Conservation (phyloP, 768 basidiomycete species). For the Cystofilobasidium macerans region DNA sequence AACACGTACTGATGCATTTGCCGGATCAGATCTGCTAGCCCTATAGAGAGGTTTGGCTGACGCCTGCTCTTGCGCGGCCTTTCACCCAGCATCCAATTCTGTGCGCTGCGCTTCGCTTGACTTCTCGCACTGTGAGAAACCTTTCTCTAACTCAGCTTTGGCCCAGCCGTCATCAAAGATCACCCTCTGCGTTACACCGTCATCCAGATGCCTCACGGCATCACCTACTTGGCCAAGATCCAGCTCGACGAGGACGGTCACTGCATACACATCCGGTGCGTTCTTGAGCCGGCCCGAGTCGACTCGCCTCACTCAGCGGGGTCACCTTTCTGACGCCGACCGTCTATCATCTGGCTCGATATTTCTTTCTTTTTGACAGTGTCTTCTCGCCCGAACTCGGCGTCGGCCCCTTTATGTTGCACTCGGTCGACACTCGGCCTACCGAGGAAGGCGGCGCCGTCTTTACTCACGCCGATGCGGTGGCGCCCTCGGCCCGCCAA, state of each 20-base stretch:
- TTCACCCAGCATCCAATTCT: constrained; percentile 1
- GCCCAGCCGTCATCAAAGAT: constrained; percentile 24
- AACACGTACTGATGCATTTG: no score
- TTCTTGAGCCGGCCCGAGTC: background rate
- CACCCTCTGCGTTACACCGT: constrained; percentile 35
- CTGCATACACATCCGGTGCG: constrained; percentile 34
- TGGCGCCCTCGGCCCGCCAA: constrained; percentile 18
- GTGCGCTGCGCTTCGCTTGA: background rate
- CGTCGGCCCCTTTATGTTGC: constrained; percentile 27
- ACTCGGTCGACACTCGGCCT: constrained; percentile 37
- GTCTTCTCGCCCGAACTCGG: constrained; percentile 9
- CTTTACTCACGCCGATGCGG: constrained; percentile 32
- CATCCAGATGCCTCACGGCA: constrained; percentile 33
- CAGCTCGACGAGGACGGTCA: constrained; percentile 36
- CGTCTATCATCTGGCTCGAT: no score
- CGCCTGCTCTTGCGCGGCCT: no score
- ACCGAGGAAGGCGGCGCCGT: constrained; percentile 34
- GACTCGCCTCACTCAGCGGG: background rate
- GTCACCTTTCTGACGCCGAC: background rate
- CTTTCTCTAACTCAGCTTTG: constrained; percentile 26
- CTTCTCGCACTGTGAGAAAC: background rate
- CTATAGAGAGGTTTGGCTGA: no score
- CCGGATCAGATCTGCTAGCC: no score
- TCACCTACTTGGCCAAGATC: constrained; percentile 36
- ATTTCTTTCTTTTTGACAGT: background rate